Conservation (phyloP, 495 filamentous ascomycete genomes). For the Aspergillus nanangensis region DNA sequence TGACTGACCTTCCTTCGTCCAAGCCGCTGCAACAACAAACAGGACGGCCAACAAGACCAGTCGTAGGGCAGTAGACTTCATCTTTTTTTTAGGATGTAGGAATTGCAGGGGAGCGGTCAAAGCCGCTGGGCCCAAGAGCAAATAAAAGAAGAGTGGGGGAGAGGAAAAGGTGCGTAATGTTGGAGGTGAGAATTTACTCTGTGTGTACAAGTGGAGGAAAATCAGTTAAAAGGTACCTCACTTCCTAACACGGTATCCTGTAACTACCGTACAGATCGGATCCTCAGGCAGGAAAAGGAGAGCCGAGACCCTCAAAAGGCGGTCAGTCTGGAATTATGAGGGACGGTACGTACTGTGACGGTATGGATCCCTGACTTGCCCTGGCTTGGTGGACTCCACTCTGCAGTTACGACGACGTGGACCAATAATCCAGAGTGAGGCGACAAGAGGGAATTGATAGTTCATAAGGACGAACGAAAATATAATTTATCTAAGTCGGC, state of each 20-base stretch:
- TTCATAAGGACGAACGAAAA: background rate
- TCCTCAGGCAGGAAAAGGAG: background rate
- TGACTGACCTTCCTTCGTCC: slow-evolving; percentile 75
- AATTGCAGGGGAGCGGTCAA: slow-evolving; percentile 24
- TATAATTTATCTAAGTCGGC: background rate
- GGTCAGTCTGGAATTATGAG: too few relatives aligned
- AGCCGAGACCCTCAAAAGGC: slow-evolving; percentile 4
- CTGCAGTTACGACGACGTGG: slow-evolving; percentile 12
- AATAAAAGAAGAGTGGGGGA: slow-evolving; percentile 1
- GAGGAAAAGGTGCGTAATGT: too few relatives aligned
- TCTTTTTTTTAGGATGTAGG: slow-evolving; percentile 20
- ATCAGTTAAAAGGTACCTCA: too few relatives aligned
- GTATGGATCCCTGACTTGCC: too few relatives aligned
- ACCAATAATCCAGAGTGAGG: slow-evolving; percentile 12
- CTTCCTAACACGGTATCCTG: background rate
- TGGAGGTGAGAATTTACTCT: too few relatives aligned
- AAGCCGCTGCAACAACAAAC: slow-evolving; percentile 62
- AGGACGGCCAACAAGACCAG: slow-evolving; percentile 38
- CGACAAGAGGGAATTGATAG: background rate
- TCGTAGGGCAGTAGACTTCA: slow-evolving; percentile 33
- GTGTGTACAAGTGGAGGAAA: slow-evolving; percentile 5
- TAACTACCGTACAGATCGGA: background rate
- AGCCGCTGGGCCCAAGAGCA: slow-evolving; percentile 16
- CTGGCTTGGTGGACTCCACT: too few relatives aligned
- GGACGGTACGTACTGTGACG: too few relatives aligned